Evolutionary conservation across 176 grass and related monocot genomes (phyloP), one percentile per base, ranked within the genome.

Genomic region (Calamus simplicifolius): DNA sequence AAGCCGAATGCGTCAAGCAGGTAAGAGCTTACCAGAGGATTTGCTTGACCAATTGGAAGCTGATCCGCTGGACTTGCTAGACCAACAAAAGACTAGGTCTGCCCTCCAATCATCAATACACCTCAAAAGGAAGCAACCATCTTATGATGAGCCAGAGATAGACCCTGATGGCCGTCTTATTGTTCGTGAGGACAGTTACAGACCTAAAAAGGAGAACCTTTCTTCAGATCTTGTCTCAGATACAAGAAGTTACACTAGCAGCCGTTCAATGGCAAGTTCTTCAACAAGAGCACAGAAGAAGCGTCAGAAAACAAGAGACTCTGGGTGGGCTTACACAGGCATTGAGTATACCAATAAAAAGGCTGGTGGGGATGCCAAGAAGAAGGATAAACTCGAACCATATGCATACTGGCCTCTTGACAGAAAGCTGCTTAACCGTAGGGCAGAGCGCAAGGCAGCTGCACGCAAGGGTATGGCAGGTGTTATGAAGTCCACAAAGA

Each of bases 391-490:
- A 78, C 81, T 97, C 70, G 92, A 97, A 48, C 92, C 92, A 0
- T 97, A 88, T 10, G 92, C 92, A 3, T 97, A 88, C 67, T 97
- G 92, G 92, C 92, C 87, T 0, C 61, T 97, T 18, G 87, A 97
- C 19, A 67, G 87, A 5, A 92, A 97, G 63, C 71, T 97, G 27
- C 84, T 97, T 16, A 97, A 97, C 50, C 87, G 81, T 29, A 82
- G 93, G 72, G 63, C 72, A 5, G 93, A 85, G 12, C 79, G 84
- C 73, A 91, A 90, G 74, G 75, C 76, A 1, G 63, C 75, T 2
- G 93, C 93, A 0, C 81, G 93, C 23, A 91, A 91, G 66, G 93
- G 84, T 51, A 88, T 97, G 93, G 56, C 80, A 2, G 80, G 84
- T 16, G 73, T 91, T 30, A 88, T 91, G 93, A 97, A 90, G 71